Base-by-base conservation (phyloP, 345 rosid genomes). In the rapeseed (Brassica napus) region DNA sequence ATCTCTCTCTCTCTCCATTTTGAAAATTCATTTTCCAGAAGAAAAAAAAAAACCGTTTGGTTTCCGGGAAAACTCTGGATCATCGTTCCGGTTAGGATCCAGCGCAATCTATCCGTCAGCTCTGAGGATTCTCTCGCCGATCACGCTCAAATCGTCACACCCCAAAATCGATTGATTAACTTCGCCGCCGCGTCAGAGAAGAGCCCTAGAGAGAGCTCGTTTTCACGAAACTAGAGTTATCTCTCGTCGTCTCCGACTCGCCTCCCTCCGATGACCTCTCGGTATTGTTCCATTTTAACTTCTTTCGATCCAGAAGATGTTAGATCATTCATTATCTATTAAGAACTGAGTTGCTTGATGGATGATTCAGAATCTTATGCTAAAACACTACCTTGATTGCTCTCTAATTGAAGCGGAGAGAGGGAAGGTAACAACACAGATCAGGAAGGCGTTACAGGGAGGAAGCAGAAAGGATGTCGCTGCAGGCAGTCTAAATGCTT, bases 401-500 rank as follows among this genome's bases (percentile, higher is more conserved):
- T 64, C 60, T 65, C 66, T 69, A n/a, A 52, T 21, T 76, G 84
- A 72, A 83, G 75, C 49, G 61, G 80, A n/a, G 74, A 84, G 54
- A 70, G 63, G 62, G 58, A 34, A 64, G 74, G 52, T 57, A 61
- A 60, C 52, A 35, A 32, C 35, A 26, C 52, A 30, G 54, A 74
- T 79, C 16, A 59, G 70, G 70, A 74, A 14, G 72, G 57, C 10
- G 24, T 21, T 75, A 62, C 82, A 76, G 74, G 71, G 28, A 77
- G 55, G 78, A 75, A 68, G 75, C 80, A 35, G 6, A 87, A 77
- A 82, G 82, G 73, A 80, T 88, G 93, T 68, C 84, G 78, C 31
- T 89, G 93, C 86, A 83, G 60, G 76, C 86, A 75, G 35, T 85
- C 91, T 12, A 84, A 78, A 81, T 86, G 91, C 79, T 64, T 87